phyloP scores from a whole-genome alignment of 1,284 basidiomycete species.

The Cryptococcus deneoformans region DNA sequence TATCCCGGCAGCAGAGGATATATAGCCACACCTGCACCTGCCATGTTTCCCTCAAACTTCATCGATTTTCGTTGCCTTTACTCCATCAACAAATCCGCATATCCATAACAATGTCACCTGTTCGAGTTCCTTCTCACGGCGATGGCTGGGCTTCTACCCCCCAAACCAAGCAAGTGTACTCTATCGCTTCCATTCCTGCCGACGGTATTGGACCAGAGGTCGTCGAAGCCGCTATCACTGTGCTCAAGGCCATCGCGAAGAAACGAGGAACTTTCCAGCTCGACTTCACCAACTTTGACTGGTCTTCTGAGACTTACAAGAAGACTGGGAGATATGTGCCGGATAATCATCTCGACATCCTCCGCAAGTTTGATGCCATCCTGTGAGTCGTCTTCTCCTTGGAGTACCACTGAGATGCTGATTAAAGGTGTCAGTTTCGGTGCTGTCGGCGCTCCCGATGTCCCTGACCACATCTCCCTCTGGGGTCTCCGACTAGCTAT shows the following conservation, averaged over 20 bases:
- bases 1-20: too few relatives aligned
- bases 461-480: slow-evolving; percentile 59
- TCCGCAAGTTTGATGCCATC: slow-evolving; percentile 48
- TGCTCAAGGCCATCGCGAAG: slow-evolving; percentile 38
- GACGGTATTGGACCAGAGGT: slow-evolving; percentile 58
- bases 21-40: too few relatives aligned
- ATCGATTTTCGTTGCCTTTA: too few relatives aligned
- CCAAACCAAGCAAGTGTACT: slow-evolving; percentile 40
- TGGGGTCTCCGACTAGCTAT: slow-evolving; percentile 57
- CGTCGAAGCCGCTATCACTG: slow-evolving; percentile 49
- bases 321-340: slow-evolving; percentile 49
- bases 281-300: slow-evolving; percentile 50
- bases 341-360: slow-evolving; percentile 45
- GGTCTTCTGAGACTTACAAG: slow-evolving; percentile 39
- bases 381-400: slow-evolving; percentile 24
- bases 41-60: too few relatives aligned
- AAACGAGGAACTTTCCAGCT: slow-evolving; percentile 39
- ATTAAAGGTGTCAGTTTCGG: slow-evolving; percentile 27
- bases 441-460: slow-evolving; percentile 50
- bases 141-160: slow-evolving; percentile 16
- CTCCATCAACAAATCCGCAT: background rate
- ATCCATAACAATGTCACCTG: slow-evolving; percentile 3
- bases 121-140: slow-evolving; percentile 3
- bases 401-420: background rate
- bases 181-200: slow-evolving; percentile 59